A percentile compares a stretch with the other conserved stretches of the same genome.
Evolutionary conservation across 345 rosid species (phyloP).

Genomic region (Acer saccharum): DNA sequence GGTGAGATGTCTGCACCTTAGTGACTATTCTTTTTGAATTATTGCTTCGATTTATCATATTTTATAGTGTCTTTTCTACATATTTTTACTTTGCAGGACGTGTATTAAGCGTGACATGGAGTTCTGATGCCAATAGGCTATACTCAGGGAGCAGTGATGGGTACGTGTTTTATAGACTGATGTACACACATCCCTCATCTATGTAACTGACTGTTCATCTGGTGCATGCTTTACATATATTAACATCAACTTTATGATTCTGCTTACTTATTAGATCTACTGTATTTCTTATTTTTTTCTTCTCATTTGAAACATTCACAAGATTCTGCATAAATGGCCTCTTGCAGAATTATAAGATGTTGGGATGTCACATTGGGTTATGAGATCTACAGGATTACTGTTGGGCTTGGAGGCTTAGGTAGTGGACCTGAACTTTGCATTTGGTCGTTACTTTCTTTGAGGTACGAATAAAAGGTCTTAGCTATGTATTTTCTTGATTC

Average conservation of each 20-base stretch:
- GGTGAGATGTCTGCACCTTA: constrained; percentile 67
- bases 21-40: constrained; percentile 7
- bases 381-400: constrained; percentile 84
- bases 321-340: neutral
- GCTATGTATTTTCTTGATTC: neutral
- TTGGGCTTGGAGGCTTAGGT: constrained; percentile 78
- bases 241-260: neutral
- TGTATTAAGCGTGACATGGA: constrained; percentile 75
- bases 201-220: neutral
- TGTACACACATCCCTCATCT: neutral
- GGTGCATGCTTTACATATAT: constrained; percentile 1
- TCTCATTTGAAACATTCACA: neutral
- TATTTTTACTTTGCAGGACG: constrained; percentile 57
- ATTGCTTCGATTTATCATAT: constrained; percentile 16
- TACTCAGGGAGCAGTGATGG: constrained; percentile 95
- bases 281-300: neutral
- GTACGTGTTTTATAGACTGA: constrained; percentile 40
- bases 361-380: constrained; percentile 72
- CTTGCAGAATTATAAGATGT: constrained; percentile 82
- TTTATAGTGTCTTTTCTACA: constrained; percentile 11
- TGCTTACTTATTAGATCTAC: too few species aligned
- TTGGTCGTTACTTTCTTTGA: constrained; percentile 85
- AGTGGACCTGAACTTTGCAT: constrained; percentile 68
- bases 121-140: constrained; percentile 56
- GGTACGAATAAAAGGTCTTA: constrained; percentile 40